Base-by-base conservation (phyloP, 78 protist genomes). In the Tieghemostelium lacteum region DNA sequence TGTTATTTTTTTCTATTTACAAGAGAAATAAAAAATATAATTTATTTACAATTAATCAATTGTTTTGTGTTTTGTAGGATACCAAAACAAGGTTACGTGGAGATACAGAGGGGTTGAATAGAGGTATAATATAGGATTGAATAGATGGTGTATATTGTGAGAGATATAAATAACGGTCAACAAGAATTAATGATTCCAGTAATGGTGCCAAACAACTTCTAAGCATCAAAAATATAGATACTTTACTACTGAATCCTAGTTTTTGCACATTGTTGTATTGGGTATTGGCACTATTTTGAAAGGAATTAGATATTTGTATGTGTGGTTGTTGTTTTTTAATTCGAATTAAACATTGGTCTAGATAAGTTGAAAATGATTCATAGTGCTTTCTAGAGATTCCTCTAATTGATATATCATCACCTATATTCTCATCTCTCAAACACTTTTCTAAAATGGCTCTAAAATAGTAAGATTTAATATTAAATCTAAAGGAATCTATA, bases 371-470 rank as follows among this genome's bases (percentile, higher is more conserved):
- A 12, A 69, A 83, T 1, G 66, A 36, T 40, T 28, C 10, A 16
- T 39, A 55, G 28, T 83, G 73, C 16, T 28, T 69, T 37, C 62
- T 57, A 16, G 78, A 58, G 17, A 83, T 16, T 69, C 49, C 33
- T 45, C 89, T 22, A 40, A 83, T 83, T 22, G 89, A 69, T 7
- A 52, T 69, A 31, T 66, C 39, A 55, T 83, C 78, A 26, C 2
- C n/a, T 45, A 6, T 10, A 45, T 6, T 45, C 10, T 45, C 52
- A 17, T 22, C 8, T 45, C 20, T 28, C 14, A 83, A 19, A 42
- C 60, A 45, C 10, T 54, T 71, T 57, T 83, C 89, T 28, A 83
- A 55, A 20, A 83, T 69, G 37, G 69, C 89, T n/a, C 89, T 14
- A 50, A 58, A 83, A 31, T 57, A 83, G 42, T 83, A 77, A 45